Conservation (phyloP, 2,329 filamentous ascomycete species). For the Penicillium oxalicum region DNA sequence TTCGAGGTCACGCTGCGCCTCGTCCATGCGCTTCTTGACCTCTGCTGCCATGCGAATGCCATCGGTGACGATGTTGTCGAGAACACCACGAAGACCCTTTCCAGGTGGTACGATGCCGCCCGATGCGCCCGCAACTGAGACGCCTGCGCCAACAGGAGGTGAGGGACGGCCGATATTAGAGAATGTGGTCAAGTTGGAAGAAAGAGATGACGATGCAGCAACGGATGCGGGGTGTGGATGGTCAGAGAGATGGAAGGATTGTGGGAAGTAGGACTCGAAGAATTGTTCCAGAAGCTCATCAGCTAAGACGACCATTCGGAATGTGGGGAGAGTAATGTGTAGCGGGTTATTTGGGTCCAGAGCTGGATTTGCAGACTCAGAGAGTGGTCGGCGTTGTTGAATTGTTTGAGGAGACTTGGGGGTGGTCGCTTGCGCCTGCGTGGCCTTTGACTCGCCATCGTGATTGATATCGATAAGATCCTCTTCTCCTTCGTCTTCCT, state of each 20-base stretch:
- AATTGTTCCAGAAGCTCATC: slow-evolving; percentile 95
- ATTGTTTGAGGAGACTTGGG: slow-evolving; percentile 7
- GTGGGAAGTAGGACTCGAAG: slow-evolving; percentile 91
- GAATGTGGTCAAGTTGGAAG: slow-evolving; percentile 77
- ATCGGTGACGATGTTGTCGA: slow-evolving; percentile 96
- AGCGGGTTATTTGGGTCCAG: slow-evolving; percentile 89
- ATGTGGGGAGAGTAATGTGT: slow-evolving; percentile 92
- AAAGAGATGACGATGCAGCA: slow-evolving; percentile 45
- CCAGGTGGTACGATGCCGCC: slow-evolving; percentile 57
- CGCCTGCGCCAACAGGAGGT: slow-evolving; percentile 32
- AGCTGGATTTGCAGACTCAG: slow-evolving; percentile 77
- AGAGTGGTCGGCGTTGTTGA: slow-evolving; percentile 53
- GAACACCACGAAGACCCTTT: slow-evolving; percentile 79
- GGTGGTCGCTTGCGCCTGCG: slow-evolving; percentile 17
- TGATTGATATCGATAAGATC: slow-evolving; percentile 38
- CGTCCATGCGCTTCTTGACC: slow-evolving; percentile 86
- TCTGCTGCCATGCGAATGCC: slow-evolving; percentile 94
- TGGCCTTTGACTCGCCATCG: slow-evolving; percentile 18
- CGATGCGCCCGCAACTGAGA: slow-evolving; percentile 45
- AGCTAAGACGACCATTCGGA: slow-evolving; percentile 96
- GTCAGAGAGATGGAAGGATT: slow-evolving; percentile 83
- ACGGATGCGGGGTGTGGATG: slow-evolving; percentile 44
- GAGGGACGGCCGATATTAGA: slow-evolving; percentile 57
- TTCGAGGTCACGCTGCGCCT: slow-evolving; percentile 87
- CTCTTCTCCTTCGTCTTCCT: slow-evolving; percentile 19